phyloP scores from a whole-genome alignment of 2,329 filamentous ascomycete species.

The Colletotrichum sp. region DNA sequence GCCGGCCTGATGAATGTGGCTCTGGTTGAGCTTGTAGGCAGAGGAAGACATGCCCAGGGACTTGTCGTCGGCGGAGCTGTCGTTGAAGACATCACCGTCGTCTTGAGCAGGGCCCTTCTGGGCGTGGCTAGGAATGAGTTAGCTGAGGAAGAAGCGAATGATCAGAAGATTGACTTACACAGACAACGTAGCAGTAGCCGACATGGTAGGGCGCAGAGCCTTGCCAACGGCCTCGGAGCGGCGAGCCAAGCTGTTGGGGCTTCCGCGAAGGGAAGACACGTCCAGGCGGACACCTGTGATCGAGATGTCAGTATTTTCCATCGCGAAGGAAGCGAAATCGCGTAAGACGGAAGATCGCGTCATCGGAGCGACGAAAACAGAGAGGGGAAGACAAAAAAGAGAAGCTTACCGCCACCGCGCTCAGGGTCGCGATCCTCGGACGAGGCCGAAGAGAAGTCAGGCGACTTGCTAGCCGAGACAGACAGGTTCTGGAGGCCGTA shows the following conservation, averaged over 20 bases:
- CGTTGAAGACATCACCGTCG: slow-evolving; percentile 4
- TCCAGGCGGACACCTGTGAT: not conserved
- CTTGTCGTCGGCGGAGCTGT: not conserved
- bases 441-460: not conserved
- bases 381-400: not conserved
- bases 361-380: not conserved
- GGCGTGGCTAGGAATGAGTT: not conserved
- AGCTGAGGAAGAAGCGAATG: not conserved
- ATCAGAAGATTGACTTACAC: not conserved
- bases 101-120: not conserved
- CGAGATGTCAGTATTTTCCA: not conserved
- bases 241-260: not conserved
- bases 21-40: not conserved
- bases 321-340: not conserved
- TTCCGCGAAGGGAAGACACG: slow-evolving; percentile 1
- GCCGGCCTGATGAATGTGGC: not conserved
- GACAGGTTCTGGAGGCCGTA: not conserved
- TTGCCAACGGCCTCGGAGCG: not conserved
- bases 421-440: not conserved
- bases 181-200: slow-evolving; percentile 1
- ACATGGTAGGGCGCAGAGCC: slow-evolving; percentile 12
- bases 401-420: not conserved
- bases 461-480: not conserved
- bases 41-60: not conserved
- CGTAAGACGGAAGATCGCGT: not conserved